Evolutionary conservation across 345 rosid genomes (phyloP).

Genomic region (Limnanthes douglasii): DNA sequence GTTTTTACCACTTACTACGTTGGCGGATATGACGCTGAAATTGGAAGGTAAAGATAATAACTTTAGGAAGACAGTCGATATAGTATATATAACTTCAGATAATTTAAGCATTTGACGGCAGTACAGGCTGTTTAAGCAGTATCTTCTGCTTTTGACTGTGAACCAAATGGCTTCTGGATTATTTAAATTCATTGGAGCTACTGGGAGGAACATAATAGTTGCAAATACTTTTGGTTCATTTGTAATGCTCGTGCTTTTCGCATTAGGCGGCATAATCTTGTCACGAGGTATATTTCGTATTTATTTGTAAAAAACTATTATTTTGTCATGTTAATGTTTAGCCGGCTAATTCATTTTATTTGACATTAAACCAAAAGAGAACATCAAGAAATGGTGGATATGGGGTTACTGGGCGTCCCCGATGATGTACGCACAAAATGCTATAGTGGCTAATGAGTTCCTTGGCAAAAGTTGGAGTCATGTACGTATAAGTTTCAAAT

Average conservation of each 20-base stretch:
- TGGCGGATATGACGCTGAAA: constrained; percentile 55
- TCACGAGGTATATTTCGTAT: constrained; percentile 29
- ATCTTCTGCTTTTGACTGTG: constrained; percentile 26
- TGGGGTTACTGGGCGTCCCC: constrained; percentile 87
- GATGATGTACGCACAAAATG: constrained; percentile 68
- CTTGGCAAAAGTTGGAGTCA: constrained; percentile 49
- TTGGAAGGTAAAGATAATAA: constrained; percentile 35
- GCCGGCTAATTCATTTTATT: background rate
- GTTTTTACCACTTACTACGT: constrained; percentile 56
- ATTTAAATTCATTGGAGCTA: constrained; percentile 39
- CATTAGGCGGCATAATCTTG: constrained; percentile 50
- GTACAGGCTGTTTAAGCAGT: constrained; percentile 55
- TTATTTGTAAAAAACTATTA: no score
- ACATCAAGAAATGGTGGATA: constrained; percentile 76
- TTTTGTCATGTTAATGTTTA: no score
- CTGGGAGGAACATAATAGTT: constrained; percentile 45
- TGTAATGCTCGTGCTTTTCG: constrained; percentile 29
- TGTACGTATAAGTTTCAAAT: constrained; percentile 15
- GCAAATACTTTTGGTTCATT: constrained; percentile 54
- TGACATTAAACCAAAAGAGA: constrained; percentile 21
- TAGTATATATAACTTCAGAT: no score
- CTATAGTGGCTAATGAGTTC: constrained; percentile 48
- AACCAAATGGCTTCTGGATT: constrained; percentile 55
- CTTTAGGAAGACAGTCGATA: background rate
- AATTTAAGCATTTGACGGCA: background rate